phyloP scores from a whole-genome alignment of 257 asterid genomes.

The Handroanthus guayacan region DNA sequence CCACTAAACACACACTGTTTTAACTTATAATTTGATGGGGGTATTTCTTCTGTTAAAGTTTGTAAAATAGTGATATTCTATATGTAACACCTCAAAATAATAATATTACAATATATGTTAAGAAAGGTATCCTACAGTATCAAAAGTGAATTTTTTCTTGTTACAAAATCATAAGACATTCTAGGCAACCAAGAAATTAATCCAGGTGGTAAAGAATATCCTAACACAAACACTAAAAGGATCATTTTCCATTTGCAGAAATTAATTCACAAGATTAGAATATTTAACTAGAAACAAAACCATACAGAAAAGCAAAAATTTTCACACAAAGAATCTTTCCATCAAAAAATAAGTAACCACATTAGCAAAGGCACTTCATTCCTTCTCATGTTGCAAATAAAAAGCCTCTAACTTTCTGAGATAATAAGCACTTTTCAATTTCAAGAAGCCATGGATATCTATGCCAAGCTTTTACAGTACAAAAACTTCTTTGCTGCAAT shows the following conservation, averaged over 20 bases:
- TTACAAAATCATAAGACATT: not conserved
- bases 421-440: slow-evolving; percentile 16
- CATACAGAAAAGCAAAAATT: slow-evolving; percentile 27
- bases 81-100: too few species aligned
- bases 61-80: too few species aligned
- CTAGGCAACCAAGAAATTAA: slow-evolving; percentile 10
- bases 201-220: slow-evolving; percentile 19
- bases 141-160: too few species aligned
- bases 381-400: slow-evolving; percentile 18
- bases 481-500: slow-evolving; percentile 39
- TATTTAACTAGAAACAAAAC: slow-evolving; percentile 19
- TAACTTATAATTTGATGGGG: too few species aligned
- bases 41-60: too few species aligned
- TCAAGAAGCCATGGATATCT: slow-evolving; percentile 46
- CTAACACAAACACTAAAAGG: not conserved
- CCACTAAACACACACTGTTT: too few species aligned
- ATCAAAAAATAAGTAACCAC: slow-evolving; percentile 1
- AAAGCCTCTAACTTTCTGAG: slow-evolving; percentile 2
- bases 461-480: slow-evolving; percentile 46
- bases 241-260: not conserved
- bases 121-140: too few species aligned
- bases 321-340: slow-evolving; percentile 46
- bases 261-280: slow-evolving; percentile 10
- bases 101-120: too few species aligned
- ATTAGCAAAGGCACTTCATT: not conserved